Percentiles rank a stretch among this genome's conserved stretches.
phyloP scores from a whole-genome alignment of 495 filamentous ascomycete genomes.

The Penicillium nucicola region DNA sequence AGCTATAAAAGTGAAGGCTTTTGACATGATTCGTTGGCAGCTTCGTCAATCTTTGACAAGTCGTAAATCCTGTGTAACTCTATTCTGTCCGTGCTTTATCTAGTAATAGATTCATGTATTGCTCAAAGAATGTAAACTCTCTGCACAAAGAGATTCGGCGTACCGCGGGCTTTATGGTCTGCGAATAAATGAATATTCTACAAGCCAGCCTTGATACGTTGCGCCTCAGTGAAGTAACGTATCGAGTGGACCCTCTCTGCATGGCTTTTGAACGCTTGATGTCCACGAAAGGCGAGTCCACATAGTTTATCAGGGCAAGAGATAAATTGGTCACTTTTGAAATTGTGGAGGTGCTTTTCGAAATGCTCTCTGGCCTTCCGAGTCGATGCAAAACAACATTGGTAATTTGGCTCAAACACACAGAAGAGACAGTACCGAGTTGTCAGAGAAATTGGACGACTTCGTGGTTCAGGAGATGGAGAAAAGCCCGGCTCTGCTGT shows the following conservation, averaged over 20 bases:
- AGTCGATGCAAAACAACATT: background rate
- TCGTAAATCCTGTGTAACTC: too few species aligned
- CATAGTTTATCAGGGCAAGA: constrained; percentile 1
- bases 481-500: background rate
- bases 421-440: constrained; percentile 4
- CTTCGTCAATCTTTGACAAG: too few species aligned
- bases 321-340: background rate
- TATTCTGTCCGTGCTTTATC: too few species aligned
- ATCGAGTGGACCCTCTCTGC: constrained; percentile 1
- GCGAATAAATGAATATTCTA: too few species aligned
- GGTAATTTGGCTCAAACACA: constrained; percentile 1
- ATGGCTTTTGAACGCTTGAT: constrained; percentile 1
- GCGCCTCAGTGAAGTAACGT: constrained; percentile 3
- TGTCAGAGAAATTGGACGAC: constrained; percentile 2
- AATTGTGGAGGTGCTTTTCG: background rate
- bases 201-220: background rate
- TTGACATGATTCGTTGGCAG: too few species aligned
- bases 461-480: background rate
- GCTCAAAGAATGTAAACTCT: too few species aligned
- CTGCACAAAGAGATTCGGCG: too few species aligned
- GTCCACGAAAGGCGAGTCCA: constrained; percentile 1
- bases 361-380: constrained; percentile 3
- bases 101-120: too few species aligned
- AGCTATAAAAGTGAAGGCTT: too few species aligned
- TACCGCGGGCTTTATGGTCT: too few species aligned